Base-by-base conservation (phyloP, 2,329 filamentous ascomycete species). In the Pseudogymnoascus sp. region DNA sequence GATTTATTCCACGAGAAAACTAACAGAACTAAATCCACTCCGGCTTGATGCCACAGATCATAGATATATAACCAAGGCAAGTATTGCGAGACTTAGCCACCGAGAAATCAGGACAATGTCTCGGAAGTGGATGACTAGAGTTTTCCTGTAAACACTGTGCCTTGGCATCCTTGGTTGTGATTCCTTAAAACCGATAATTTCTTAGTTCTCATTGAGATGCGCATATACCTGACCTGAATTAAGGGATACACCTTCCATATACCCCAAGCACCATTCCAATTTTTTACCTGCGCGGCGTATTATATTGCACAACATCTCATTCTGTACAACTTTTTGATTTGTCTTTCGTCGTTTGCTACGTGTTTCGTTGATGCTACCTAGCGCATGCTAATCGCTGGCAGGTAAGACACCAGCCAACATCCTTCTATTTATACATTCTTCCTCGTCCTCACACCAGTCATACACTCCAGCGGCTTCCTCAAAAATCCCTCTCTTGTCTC, bases 401-500 rank as follows among this genome's bases (percentile, higher is more conserved):
- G 26, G 30, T 30, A 52, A 52, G 26, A 33, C 26, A 41, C 3
- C 12, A 26, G 10, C 23, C 13, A 52, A 18, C 45, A 30, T 18
- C 6, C n/a, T 37, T 33, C 55, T 35, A 38, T 35, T 59, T 60
- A 61, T 30, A 61, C 56, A 59, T 61, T 63, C 10, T 39, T 39
- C 38, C 67, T 66, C 63, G 64, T 69, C 60, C 65, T 67, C 21
- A 70, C 64, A 7, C 68, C 86, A 58, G 90, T 83, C 57, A 84
- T 74, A 70, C 91, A 73, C 1, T 77, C 85, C 38, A 92, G 64
- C 0, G 90, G 90, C 76, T 95, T 95, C 68, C 89, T 79, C 73
- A 94, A 74, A 70, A 95, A 95, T 0, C 90, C 90, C 70, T 94
- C 90, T 13, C 85, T 76, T 0, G 88, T 92, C 70, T 90, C 79